Conservation (phyloP, 148 eudicot species). For the Amaranthus cruentus region DNA sequence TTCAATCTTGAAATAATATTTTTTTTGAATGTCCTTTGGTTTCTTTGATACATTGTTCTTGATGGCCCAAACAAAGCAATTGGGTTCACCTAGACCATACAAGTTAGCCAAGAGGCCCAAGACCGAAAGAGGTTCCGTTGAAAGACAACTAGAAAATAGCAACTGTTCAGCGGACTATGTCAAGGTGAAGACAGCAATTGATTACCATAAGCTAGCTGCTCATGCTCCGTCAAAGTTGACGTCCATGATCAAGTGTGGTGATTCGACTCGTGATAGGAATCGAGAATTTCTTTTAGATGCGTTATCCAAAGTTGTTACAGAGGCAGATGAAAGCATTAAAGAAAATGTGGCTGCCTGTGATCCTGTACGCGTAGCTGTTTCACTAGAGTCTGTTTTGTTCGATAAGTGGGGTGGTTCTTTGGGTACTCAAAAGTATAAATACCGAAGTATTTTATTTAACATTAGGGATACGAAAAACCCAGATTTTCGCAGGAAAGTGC, state of each 20-base stretch:
- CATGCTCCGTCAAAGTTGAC: slow-evolving; percentile 52
- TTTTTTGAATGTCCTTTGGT: no score
- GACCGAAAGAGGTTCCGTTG: no score
- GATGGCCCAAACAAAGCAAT: no score
- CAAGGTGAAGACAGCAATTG: no score
- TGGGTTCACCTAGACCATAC: no score
- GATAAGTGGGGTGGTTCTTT: slow-evolving; percentile 58
- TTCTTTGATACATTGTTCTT: no score
- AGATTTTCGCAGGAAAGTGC: slow-evolving; percentile 61
- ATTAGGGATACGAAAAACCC: slow-evolving; percentile 54
- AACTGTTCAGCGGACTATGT: no score
- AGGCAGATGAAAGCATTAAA: slow-evolving; percentile 38
- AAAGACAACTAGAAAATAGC: no score
- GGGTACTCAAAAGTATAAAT: slow-evolving; percentile 54
- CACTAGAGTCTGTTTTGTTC: slow-evolving; percentile 59
- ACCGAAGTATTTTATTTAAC: slow-evolving; percentile 60
- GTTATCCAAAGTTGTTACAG: slow-evolving; percentile 41
- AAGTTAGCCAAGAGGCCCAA: no score
- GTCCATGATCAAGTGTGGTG: slow-evolving; percentile 48
- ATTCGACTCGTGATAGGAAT: slow-evolving; percentile 45
- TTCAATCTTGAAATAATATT: no score
- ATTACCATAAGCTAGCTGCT: slow-evolving; percentile 16
- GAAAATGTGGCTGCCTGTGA: slow-evolving; percentile 47
- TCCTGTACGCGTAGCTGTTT: slow-evolving; percentile 52
- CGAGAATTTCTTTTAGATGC: slow-evolving; percentile 53